Percentiles rank a stretch among this genome's conserved stretches.
Evolutionary conservation across 495 filamentous ascomycete species (phyloP).

Genomic region (Penicillium atrosanguineum): DNA sequence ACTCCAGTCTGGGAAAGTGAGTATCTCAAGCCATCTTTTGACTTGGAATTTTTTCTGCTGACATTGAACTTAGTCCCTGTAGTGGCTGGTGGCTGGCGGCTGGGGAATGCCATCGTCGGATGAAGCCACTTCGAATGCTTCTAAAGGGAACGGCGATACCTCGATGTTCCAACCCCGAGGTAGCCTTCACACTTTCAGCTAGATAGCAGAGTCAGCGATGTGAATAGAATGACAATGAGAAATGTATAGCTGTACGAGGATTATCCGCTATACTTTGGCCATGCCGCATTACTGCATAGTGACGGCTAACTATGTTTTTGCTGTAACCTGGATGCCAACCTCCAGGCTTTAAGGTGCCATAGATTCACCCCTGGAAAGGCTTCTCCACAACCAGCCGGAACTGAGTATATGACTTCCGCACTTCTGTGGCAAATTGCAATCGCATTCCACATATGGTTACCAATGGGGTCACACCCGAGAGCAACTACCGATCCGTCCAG

Average conservation of each 20-base stretch:
- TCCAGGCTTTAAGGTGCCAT: background rate
- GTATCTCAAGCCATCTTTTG: background rate
- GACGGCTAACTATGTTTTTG: background rate
- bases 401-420: background rate
- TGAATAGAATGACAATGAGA: background rate
- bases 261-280: background rate
- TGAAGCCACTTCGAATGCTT: background rate
- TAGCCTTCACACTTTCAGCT: constrained; percentile 18
- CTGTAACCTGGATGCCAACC: background rate
- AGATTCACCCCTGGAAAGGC: background rate
- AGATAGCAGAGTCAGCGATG: constrained; percentile 11
- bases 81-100: constrained; percentile 26
- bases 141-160: background rate
- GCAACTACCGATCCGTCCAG: background rate
- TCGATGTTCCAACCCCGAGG: constrained; percentile 15
- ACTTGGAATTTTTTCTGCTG: background rate
- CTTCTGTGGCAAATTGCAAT: background rate
- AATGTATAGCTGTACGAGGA: no score
- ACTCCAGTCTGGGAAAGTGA: constrained; percentile 71
- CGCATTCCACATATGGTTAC: background rate
- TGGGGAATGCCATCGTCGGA: constrained; percentile 15
- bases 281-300: background rate
- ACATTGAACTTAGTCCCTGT: constrained; percentile 15
- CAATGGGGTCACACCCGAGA: background rate
- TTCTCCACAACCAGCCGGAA: background rate